Evolutionary conservation across 106 monocot genomes (phyloP).

Genomic region (Dendrobium catenatum): DNA sequence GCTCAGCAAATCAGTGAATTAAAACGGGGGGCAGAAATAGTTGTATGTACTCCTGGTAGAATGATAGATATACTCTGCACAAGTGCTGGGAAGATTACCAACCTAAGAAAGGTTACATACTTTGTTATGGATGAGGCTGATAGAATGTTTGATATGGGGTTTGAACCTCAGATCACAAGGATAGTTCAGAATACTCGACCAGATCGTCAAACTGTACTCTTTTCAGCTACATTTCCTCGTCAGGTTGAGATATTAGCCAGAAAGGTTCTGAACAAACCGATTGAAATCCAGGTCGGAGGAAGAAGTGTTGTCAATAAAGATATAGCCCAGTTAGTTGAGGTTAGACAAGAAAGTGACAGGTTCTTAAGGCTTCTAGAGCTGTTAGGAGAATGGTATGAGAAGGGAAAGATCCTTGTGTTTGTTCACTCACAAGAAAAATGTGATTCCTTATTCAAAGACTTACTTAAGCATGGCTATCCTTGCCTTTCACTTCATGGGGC

Average conservation of each 20-base stretch:
- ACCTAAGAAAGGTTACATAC: constrained; percentile 88
- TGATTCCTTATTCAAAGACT: constrained; percentile 84
- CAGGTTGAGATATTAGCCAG: constrained; percentile 90
- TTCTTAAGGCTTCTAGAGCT: constrained; percentile 81
- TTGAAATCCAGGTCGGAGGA: constrained; percentile 94
- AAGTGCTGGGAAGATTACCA: constrained; percentile 83
- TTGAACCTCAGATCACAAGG: constrained; percentile 92
- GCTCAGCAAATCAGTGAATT: constrained; percentile 97
- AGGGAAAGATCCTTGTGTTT: constrained; percentile 95
- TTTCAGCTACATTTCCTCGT: constrained; percentile 95
- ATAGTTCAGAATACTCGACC: constrained; percentile 91
- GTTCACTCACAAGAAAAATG: constrained; percentile 98
- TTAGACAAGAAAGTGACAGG: constrained; percentile 75
- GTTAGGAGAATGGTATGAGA: constrained; percentile 94
- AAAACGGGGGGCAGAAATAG: constrained; percentile 93
- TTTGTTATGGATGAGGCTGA: constrained; percentile 99
- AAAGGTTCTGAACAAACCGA: constrained; percentile 79
- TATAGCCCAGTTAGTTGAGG: constrained; percentile 86
- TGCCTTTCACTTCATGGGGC: constrained; percentile 93
- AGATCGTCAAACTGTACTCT: constrained; percentile 89
- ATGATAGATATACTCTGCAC: constrained; percentile 99
- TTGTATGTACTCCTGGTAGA: constrained; percentile 97
- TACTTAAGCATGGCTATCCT: constrained; percentile 87
- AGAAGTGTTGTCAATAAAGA: constrained; percentile 96
- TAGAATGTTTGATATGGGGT: constrained; percentile 99